These are phyloP conservation scores for Macrophomina tecta DNA, from an alignment of 2,329 filamentous ascomycete species.

Conservation along the genomic window DNA sequence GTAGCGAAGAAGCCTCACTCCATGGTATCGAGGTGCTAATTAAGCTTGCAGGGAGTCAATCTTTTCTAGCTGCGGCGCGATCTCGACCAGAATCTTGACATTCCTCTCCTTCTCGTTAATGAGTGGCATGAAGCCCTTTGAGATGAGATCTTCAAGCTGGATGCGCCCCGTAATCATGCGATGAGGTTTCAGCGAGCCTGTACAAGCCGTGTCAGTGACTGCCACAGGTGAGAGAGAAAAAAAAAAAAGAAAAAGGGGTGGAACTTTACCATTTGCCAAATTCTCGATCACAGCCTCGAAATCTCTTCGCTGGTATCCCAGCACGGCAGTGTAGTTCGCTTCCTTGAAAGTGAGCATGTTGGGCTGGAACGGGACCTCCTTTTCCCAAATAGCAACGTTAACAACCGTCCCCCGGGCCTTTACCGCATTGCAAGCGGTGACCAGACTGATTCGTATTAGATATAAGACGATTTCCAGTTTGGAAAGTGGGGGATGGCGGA, in stretches of 20 bases:
- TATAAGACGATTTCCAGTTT: not conserved
- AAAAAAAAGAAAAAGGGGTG: too few relatives aligned
- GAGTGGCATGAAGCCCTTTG: conserved; percentile 63
- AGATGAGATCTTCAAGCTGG: conserved; percentile 60
- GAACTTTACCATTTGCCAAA: conserved; percentile 43
- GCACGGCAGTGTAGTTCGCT: conserved; percentile 57
- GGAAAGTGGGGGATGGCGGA: conserved; percentile 26
- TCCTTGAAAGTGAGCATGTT: conserved; percentile 62
- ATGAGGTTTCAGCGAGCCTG: conserved; percentile 58
- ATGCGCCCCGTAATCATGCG: conserved; percentile 68
- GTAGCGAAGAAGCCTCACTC: too few relatives aligned
- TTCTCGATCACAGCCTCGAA: conserved; percentile 64
- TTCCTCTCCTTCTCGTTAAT: conserved; percentile 66
- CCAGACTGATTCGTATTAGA: conserved; percentile 31
- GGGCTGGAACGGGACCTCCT: conserved; percentile 58
- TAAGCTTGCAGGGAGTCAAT: conserved; percentile 19
- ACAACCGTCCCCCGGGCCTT: conserved; percentile 63
- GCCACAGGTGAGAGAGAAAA: not conserved
- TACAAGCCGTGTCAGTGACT: not conserved
- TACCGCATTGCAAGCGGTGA: conserved; percentile 55
- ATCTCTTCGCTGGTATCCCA: conserved; percentile 60
- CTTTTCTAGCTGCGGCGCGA: conserved; percentile 30
- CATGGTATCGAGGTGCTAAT: not conserved
- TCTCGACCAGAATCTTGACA: conserved; percentile 66
- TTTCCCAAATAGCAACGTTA: conserved; percentile 71